Base-by-base conservation (phyloP, 2,329 filamentous ascomycete species). In the Scolecobasidium constrictum region DNA sequence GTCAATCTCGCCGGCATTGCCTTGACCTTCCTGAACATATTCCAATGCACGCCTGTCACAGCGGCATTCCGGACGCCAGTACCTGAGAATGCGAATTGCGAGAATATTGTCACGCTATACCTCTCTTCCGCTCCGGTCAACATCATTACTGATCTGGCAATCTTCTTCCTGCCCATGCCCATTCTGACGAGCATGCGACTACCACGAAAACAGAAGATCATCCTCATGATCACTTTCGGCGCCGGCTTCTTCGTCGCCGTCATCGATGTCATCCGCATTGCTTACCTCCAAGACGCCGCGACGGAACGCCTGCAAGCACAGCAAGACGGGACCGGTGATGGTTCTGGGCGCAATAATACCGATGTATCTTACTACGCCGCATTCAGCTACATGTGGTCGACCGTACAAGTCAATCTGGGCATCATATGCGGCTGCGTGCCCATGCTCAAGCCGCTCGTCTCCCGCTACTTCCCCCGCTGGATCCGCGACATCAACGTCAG, bases 391-490 rank as follows among this genome's bases (percentile, higher is more conserved):
- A 90, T 94, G 84, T 96, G 88, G 90, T 90, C 84, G 13, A 83
- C 82, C 11, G 78, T 95, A 42, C 88, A 95, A 60, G 86, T 94
- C 55, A 92, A 94, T 50, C 70, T 93, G 1, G 88, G 86, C 15
- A 87, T 95, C 52, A 81, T 87, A 49, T 94, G 86, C 56, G 88
- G 83, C 34, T 94, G 87, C 53, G 83, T 95, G n/a, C 90, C 90
- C 6, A 90, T 83, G 0, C 66, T 95, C 48, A 95, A 95, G 57
- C 88, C 90, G 1, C 67, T 96, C 5, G 78, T 90, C 43, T 75
- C 84, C 33, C 65, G 73, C 9, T 68, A 78, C 44, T 51, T 77
- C 23, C 76, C 76, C 4, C 66, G 65, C 38, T 62, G 78, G 59
- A 65, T 80, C 37, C 67, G 70, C 37, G 72, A 76, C 13, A 11